Conservation (phyloP, 2,329 filamentous ascomycete species). For the Claviceps sp. region DNA sequence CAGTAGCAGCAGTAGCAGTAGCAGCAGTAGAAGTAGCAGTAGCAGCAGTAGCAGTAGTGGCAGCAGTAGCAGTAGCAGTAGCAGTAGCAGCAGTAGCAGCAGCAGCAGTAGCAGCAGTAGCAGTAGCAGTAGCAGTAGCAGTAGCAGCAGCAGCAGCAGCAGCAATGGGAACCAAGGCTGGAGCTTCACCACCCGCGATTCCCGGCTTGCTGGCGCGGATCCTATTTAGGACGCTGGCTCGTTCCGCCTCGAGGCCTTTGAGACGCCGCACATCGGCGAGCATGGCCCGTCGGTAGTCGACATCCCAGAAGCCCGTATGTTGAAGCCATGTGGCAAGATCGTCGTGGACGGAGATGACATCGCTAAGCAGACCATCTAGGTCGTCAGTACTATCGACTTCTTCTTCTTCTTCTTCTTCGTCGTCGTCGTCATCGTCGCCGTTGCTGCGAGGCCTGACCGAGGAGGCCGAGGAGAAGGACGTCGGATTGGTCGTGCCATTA, state of each 20-base stretch:
- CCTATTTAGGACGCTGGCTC: slow-evolving; percentile 9
- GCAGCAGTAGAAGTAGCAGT: too few species aligned
- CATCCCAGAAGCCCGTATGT: slow-evolving; percentile 14
- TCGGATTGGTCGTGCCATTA: neutral
- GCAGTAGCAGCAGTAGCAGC: too few species aligned
- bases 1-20: too few species aligned
- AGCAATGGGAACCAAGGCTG: neutral
- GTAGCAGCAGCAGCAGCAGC: neutral
- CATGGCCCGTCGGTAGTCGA: slow-evolving; percentile 7
- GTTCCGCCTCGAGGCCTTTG: slow-evolving; percentile 10
- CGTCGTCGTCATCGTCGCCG: neutral
- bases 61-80: too few species aligned
- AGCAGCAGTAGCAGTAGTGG: too few species aligned
- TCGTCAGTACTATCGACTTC: neutral
- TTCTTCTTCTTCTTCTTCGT: too few species aligned
- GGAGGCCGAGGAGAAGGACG: neutral
- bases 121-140: too few species aligned
- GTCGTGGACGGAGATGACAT: slow-evolving; percentile 4
- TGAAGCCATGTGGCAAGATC: slow-evolving; percentile 14
- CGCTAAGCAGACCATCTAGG: neutral
- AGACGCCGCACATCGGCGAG: slow-evolving; percentile 9
- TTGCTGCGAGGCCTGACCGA: neutral
- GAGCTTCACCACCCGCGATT: neutral
- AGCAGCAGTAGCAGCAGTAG: too few species aligned
- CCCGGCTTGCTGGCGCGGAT: slow-evolving; percentile 6